Evolutionary conservation across 257 asterid species (phyloP).

Genomic region (Solanum gracilifrons): DNA sequence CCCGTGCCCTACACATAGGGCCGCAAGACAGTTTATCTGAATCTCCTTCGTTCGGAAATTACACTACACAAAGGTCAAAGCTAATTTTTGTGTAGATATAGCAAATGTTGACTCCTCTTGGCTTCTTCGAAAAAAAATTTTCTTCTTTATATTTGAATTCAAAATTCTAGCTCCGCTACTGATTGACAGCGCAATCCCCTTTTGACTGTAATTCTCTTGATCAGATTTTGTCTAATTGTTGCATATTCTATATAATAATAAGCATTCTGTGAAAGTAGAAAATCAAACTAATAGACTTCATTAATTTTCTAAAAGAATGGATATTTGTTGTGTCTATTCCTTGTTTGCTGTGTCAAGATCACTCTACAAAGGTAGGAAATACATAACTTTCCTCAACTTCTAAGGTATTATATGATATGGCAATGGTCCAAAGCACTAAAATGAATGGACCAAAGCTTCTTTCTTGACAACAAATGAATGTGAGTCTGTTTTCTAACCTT

Average conservation of each 20-base stretch:
- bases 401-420: not conserved
- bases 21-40: not conserved
- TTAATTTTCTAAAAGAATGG: not conserved
- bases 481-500: not conserved
- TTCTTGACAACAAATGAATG: constrained; percentile 8
- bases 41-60: not conserved
- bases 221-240: not conserved
- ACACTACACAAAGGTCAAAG: not conserved
- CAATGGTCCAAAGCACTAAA: not conserved
- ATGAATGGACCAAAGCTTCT: constrained; percentile 9
- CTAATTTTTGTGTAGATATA: not conserved
- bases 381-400: not conserved
- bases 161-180: not conserved
- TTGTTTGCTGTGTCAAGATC: not conserved
- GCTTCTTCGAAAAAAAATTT: not conserved
- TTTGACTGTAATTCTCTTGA: not conserved
- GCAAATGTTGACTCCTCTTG: not conserved
- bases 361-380: not conserved
- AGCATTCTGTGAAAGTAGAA: not conserved
- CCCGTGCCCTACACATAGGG: not conserved
- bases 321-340: not conserved
- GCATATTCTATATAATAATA: not conserved
- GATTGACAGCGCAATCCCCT: not conserved
- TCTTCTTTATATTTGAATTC: too few species aligned
- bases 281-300: not conserved